Evolutionary conservation across 2,329 filamentous ascomycete genomes (phyloP), one percentile per base, ranked within the genome.

Genomic region (Arthroderma sp.): DNA sequence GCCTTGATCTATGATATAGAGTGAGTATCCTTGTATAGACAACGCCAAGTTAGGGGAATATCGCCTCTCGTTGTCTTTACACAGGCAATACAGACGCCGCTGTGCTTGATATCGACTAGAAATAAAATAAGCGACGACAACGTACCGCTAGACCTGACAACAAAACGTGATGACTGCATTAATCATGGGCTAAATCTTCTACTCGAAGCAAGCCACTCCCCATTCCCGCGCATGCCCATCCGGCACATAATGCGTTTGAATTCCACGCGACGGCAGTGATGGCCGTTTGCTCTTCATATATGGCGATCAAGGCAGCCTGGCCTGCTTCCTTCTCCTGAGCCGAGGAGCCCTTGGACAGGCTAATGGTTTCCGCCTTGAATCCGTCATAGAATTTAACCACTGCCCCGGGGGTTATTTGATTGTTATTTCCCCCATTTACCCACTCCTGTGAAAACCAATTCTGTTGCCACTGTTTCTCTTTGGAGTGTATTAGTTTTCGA

Each of bases 241-340:
- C 84, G 11, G 83, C 82, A 63, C 77, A 84, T n/a, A 76, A 73
- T 37, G 76, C 67, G 63, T 87, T 87, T 1, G 84, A 82, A 65
- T 87, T 87, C 85, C 85, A 88, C 41, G 78, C 77, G 23, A 85
- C 72, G 1, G 77, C 74, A 4, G 82, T 82, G 61, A 87, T 73
- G 51, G 83, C 78, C 8, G 81, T 84, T 61, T 78, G 72, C 52
- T 84, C 79, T 57, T 87, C 84, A 63, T 83, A 79, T 9, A 85
- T 74, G 2, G 72, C 71, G 25, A 73, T 69, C 44, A 70, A 64
- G 58, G 66, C 65, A 13, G 21, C 19, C 13, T 23, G 21, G 25
- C 37, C 38, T 25, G 23, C 66, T 49, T 68, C 67, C 49, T 67
- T 61, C 28, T 70, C 61, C 47, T 66, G 67, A n/a, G 63, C 61